phyloP scores from a whole-genome alignment of 176 grass and related monocot species.

The Bolboschoenus planiculmis region DNA sequence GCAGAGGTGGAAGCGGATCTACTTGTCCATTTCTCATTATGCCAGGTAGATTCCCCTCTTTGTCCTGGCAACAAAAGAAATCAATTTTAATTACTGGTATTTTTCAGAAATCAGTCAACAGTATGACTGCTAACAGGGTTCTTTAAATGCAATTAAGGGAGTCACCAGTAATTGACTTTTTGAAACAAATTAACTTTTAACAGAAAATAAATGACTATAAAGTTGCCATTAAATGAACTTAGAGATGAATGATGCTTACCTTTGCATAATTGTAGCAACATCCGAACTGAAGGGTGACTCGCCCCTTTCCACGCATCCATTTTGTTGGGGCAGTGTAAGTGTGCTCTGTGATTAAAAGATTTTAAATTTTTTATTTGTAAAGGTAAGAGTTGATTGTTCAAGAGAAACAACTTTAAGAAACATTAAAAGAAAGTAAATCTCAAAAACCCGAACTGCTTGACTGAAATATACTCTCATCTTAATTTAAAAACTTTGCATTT shows the following conservation, averaged over 20 bases:
- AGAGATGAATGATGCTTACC: slow-evolving; percentile 12
- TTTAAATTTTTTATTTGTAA: not conserved
- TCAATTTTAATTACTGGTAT: not conserved
- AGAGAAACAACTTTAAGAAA: not conserved
- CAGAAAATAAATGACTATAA: not conserved
- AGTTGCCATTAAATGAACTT: not conserved
- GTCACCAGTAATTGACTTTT: not conserved
- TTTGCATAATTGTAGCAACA: slow-evolving; percentile 88
- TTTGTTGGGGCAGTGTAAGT: slow-evolving; percentile 75
- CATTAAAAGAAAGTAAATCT: not conserved
- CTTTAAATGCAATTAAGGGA: not conserved
- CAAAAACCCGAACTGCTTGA: not conserved
- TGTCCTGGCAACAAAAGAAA: slow-evolving; percentile 22
- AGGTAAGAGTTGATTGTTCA: not conserved
- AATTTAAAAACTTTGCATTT: not conserved
- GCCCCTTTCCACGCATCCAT: slow-evolving; percentile 91
- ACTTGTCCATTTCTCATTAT: slow-evolving; percentile 42
- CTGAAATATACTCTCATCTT: not conserved
- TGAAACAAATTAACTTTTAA: not conserved
- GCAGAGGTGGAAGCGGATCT: slow-evolving; percentile 36
- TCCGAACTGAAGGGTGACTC: slow-evolving; percentile 74
- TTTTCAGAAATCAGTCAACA: not conserved
- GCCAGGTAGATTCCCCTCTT: slow-evolving; percentile 38
- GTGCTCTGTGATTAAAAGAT: slow-evolving; percentile 29
- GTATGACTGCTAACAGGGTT: not conserved